Evolutionary conservation across 1,139 yeast species (phyloP).

Genomic region (Saccharomycopsis crataegensis): DNA sequence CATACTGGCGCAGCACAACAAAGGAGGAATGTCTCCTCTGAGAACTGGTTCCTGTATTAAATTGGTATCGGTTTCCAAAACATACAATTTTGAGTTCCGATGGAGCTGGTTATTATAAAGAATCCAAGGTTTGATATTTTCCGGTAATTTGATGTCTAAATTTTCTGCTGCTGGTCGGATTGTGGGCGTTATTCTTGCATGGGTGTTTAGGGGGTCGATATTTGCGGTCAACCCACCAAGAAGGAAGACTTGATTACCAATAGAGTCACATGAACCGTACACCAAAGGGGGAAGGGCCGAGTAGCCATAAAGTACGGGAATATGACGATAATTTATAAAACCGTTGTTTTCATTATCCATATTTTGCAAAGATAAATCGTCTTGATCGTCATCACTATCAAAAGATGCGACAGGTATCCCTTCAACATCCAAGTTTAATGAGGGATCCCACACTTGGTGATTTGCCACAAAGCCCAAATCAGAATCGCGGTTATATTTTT

Average conservation of each 20-base stretch:
- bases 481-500: not conserved
- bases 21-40: slow-evolving; percentile 34
- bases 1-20: slow-evolving; percentile 33
- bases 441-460: slow-evolving; percentile 1
- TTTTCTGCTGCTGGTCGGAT: not conserved
- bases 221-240: slow-evolving; percentile 35
- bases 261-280: slow-evolving; percentile 34
- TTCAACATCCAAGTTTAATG: not conserved
- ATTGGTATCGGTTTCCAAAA: slow-evolving; percentile 32
- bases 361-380: not conserved
- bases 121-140: slow-evolving; percentile 33
- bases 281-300: slow-evolving; percentile 31
- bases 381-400: not conserved
- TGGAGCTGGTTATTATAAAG: slow-evolving; percentile 34
- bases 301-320: slow-evolving; percentile 33
- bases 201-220: not conserved
- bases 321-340: slow-evolving; percentile 2
- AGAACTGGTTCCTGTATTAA: slow-evolving; percentile 27
- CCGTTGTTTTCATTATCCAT: not conserved
- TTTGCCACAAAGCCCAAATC: not conserved
- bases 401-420: not conserved
- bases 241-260: slow-evolving; percentile 30
- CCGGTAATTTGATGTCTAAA: slow-evolving; percentile 32
- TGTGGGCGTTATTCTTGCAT: not conserved
- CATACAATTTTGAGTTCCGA: slow-evolving; percentile 30